Percentiles rank a stretch among this genome's conserved stretches.
Evolutionary conservation across 2,329 filamentous ascomycete genomes (phyloP).

Genomic region (Fusarium albidum): DNA sequence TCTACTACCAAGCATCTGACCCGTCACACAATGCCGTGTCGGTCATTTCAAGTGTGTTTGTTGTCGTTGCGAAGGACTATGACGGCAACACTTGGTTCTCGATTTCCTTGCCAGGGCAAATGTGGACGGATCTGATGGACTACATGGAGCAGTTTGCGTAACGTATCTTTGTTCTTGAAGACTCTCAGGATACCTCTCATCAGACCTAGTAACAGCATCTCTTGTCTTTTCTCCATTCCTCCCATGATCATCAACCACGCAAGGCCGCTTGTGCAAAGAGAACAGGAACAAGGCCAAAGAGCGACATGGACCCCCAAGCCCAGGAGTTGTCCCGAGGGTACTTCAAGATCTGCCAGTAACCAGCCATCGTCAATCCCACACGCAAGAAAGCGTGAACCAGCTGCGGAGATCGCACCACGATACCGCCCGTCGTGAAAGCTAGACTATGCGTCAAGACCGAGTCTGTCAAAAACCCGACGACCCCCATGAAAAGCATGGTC

Average conservation of each 20-base stretch:
- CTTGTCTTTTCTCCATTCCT: neutral
- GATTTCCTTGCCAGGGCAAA: slow-evolving; percentile 12
- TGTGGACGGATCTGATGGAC: slow-evolving; percentile 16
- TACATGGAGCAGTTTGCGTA: slow-evolving; percentile 13
- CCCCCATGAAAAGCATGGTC: slow-evolving; percentile 2
- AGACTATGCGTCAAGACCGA: slow-evolving; percentile 9
- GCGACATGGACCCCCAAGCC: slow-evolving; percentile 21
- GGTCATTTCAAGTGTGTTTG: slow-evolving; percentile 20
- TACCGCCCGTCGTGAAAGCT: neutral
- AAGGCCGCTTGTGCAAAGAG: slow-evolving; percentile 14
- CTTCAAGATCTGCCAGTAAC: slow-evolving; percentile 15
- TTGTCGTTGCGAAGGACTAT: slow-evolving; percentile 14
- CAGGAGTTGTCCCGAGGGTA: slow-evolving; percentile 12
- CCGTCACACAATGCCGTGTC: slow-evolving; percentile 17
- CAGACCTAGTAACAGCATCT: neutral
- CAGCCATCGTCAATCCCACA: slow-evolving; percentile 8
- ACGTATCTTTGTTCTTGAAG: neutral
- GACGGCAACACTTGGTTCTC: slow-evolving; percentile 23
- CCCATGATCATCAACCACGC: neutral
- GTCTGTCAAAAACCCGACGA: neutral
- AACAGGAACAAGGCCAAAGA: slow-evolving; percentile 11
- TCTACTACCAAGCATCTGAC: slow-evolving; percentile 25
- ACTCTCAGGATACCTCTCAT: neutral
- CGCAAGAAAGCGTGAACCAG: slow-evolving; percentile 1
- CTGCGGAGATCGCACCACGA: neutral